These are phyloP conservation scores for Arxiozyma heterogenica DNA, from an alignment of 1,139 yeast species.

Conservation along the genomic window DNA sequence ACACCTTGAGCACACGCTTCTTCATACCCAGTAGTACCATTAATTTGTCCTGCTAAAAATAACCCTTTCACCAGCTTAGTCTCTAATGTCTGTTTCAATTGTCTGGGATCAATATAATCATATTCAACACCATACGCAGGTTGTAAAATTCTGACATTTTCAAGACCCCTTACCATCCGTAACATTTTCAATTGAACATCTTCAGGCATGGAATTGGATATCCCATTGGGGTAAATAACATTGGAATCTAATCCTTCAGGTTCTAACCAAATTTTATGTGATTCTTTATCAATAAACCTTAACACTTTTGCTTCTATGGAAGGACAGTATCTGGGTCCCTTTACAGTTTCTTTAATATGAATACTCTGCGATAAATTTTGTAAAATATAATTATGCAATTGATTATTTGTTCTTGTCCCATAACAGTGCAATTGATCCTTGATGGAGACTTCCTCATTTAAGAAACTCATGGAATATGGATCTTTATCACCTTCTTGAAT, in stretches of 20 bases:
- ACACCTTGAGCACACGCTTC: conserved; percentile 98
- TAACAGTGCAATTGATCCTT: conserved; percentile 61
- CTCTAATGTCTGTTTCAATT: conserved; percentile 66
- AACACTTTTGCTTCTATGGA: conserved; percentile 86
- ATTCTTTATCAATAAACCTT: conserved; percentile 64
- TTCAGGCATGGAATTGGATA: conserved; percentile 92
- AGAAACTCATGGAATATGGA: conserved; percentile 80
- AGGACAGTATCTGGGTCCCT: conserved; percentile 97
- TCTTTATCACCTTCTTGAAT: conserved; percentile 75
- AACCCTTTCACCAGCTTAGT: conserved; percentile 73
- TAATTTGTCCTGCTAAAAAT: conserved; percentile 91
- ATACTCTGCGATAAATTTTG: conserved; percentile 71
- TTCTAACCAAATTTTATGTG: conserved; percentile 88
- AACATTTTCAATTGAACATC: conserved; percentile 77
- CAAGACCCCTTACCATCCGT: conserved; percentile 77
- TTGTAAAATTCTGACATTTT: conserved; percentile 74
- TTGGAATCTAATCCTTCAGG: conserved; percentile 90
- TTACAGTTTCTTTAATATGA: conserved; percentile 88
- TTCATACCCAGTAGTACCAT: conserved; percentile 98
- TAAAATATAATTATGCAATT: conserved; percentile 60
- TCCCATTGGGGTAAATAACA: conserved; percentile 89
- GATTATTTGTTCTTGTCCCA: conserved; percentile 69
- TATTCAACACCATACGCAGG: conserved; percentile 99
- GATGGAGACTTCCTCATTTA: conserved; percentile 59
- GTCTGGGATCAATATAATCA: conserved; percentile 92